phyloP scores from a whole-genome alignment of 352 stramenopile genomes.

The Pythium scleroteichum region DNA sequence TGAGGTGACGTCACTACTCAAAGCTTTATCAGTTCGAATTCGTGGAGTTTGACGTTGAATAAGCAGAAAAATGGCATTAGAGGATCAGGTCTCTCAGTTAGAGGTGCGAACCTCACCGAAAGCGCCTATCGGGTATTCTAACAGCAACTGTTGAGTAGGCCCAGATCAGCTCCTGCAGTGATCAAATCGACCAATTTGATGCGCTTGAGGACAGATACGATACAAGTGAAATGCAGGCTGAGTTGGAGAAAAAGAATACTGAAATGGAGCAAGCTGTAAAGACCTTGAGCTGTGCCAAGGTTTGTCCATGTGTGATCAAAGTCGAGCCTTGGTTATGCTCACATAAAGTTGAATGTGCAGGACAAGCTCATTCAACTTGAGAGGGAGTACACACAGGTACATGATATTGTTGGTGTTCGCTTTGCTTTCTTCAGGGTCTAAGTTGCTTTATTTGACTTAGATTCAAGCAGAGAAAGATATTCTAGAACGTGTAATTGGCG shows the following conservation, averaged over 20 bases:
- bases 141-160: background rate
- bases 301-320: background rate
- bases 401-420: background rate
- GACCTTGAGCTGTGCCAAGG: constrained; percentile 12
- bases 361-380: constrained; percentile 12
- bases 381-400: constrained; percentile 1
- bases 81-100: constrained; percentile 1
- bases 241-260: constrained; percentile 14
- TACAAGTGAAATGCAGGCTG: constrained; percentile 14
- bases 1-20: constrained; percentile 9
- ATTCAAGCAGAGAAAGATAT: too few relatives aligned
- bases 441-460: too few relatives aligned
- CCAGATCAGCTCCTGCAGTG: background rate
- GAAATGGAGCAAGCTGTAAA: constrained; percentile 18
- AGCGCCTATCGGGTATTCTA: background rate
- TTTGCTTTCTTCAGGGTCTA: too few relatives aligned
- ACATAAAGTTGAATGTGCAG: background rate
- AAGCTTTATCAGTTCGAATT: background rate
- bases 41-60: background rate
- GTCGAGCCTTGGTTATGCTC: too few relatives aligned
- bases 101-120: constrained; percentile 11
- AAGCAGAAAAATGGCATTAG: constrained; percentile 8
- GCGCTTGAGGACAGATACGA: constrained; percentile 15
- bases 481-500: too few relatives aligned
- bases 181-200: constrained; percentile 19